Evolutionary conservation across 352 stramenopile species (phyloP).

Genomic region (Pythium sp.): DNA sequence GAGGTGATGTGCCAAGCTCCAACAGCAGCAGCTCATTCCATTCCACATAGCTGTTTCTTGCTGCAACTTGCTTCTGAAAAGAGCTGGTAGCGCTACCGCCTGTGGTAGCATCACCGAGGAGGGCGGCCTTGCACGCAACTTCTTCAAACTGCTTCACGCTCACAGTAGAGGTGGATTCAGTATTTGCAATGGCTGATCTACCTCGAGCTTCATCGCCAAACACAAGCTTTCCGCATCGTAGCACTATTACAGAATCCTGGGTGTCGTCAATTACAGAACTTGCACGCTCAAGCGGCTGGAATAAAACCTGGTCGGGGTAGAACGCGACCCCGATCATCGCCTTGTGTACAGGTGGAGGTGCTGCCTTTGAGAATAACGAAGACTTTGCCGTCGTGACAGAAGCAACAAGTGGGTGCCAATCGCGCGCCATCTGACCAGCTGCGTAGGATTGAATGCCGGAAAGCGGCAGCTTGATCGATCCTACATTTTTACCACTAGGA

Average conservation of each 20-base stretch:
- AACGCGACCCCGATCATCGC: slow-evolving; percentile 22
- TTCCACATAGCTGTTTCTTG: slow-evolving; percentile 4
- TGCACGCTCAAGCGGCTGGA: slow-evolving; percentile 5
- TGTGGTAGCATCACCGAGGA: background rate
- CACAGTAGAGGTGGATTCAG: background rate
- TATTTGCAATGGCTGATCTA: background rate
- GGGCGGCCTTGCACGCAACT: slow-evolving; percentile 14
- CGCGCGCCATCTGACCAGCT: slow-evolving; percentile 14
- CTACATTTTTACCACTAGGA: slow-evolving; percentile 28
- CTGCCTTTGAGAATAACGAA: slow-evolving; percentile 12
- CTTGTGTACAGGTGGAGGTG: background rate
- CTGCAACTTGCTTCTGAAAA: slow-evolving; percentile 6
- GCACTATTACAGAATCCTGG: background rate
- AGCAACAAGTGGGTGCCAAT: slow-evolving; percentile 23
- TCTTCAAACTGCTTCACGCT: slow-evolving; percentile 3
- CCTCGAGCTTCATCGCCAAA: slow-evolving; percentile 4
- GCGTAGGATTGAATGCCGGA: slow-evolving; percentile 15
- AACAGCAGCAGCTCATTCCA: slow-evolving; percentile 25
- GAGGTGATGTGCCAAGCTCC: slow-evolving; percentile 14
- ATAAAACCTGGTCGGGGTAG: slow-evolving; percentile 26
- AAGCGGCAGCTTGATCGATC: slow-evolving; percentile 36
- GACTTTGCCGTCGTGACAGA: background rate
- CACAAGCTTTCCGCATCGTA: slow-evolving; percentile 11
- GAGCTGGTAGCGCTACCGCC: background rate
- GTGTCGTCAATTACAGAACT: background rate